Evolutionary conservation across 1,284 basidiomycete species (phyloP).

Genomic region (Golubevia pallescens): DNA sequence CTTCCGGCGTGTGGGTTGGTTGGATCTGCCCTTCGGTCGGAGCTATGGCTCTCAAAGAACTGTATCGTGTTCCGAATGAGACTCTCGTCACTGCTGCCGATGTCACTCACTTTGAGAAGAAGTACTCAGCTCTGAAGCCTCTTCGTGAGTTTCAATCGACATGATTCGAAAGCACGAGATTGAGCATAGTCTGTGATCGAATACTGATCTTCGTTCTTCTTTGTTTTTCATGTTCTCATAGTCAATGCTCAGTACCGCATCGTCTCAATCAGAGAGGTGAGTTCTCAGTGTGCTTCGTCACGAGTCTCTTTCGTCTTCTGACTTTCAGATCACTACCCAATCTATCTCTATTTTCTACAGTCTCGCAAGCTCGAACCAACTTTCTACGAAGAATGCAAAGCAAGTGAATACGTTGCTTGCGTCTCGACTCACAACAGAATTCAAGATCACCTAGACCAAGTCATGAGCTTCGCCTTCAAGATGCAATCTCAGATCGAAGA

Average conservation of each 20-base stretch:
- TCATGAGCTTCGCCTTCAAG: not conserved
- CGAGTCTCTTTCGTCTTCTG: not conserved
- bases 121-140: not conserved
- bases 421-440: not conserved
- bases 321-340: not conserved
- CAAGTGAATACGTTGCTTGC: not conserved
- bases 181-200: too few relatives aligned
- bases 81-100: not conserved
- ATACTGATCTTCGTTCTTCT: too few relatives aligned
- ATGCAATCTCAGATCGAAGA: not conserved
- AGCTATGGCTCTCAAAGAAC: not conserved
- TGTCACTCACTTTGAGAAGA: not conserved
- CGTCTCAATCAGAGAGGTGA: not conserved
- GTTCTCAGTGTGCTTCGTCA: not conserved
- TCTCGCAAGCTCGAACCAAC: not conserved
- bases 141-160: not conserved
- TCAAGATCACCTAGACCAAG: not conserved
- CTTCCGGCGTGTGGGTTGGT: too few relatives aligned
- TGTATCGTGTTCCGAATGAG: not conserved
- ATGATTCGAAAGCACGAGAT: too few relatives aligned
- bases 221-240: too few relatives aligned
- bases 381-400: not conserved
- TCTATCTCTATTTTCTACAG: not conserved
- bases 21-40: too few relatives aligned
- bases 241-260: not conserved